Evolutionary conservation across 2,329 filamentous ascomycete species (phyloP).

Genomic region (Cadophora luteo-olivacea): DNA sequence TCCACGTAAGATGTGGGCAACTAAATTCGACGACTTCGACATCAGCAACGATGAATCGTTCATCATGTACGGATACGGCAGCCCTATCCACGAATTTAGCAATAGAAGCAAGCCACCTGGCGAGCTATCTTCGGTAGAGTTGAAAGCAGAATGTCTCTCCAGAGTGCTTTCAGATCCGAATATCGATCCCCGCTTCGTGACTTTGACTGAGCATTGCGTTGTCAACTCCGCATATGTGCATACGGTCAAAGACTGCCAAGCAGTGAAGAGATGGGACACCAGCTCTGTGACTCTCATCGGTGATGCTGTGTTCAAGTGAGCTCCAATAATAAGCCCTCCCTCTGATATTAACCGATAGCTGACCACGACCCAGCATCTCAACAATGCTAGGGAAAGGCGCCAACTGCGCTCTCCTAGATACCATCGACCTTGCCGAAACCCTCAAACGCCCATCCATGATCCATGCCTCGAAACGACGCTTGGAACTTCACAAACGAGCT

Average conservation of each 20-base stretch:
- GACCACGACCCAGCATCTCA: conserved; percentile 32
- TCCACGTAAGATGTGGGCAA: conserved; percentile 35
- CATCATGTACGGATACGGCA: conserved; percentile 42
- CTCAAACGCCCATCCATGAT: conserved; percentile 24
- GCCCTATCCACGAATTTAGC: conserved; percentile 31
- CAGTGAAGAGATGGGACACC: conserved; percentile 37
- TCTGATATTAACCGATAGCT: no score
- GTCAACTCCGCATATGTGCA: conserved; percentile 36
- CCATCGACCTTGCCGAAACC: conserved; percentile 36
- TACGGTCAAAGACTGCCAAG: conserved; percentile 35
- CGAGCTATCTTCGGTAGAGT: conserved; percentile 34
- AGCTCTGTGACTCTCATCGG: conserved; percentile 39
- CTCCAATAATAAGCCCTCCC: background rate
- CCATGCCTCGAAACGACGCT: conserved; percentile 15
- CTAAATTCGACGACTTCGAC: conserved; percentile 32
- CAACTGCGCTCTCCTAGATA: conserved; percentile 42
- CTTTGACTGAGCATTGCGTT: conserved; percentile 33
- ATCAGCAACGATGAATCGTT: conserved; percentile 40
- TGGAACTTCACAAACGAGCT: conserved; percentile 29
- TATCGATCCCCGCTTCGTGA: conserved; percentile 34
- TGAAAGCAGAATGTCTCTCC: conserved; percentile 37
- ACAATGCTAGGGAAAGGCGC: conserved; percentile 41
- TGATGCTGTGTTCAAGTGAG: conserved; percentile 41
- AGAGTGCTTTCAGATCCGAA: conserved; percentile 28
- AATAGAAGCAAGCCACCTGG: conserved; percentile 35